These are phyloP conservation scores for Coemansia sp. DNA, from an alignment of 192 early-diverging fungal species.

Conservation along the genomic window DNA sequence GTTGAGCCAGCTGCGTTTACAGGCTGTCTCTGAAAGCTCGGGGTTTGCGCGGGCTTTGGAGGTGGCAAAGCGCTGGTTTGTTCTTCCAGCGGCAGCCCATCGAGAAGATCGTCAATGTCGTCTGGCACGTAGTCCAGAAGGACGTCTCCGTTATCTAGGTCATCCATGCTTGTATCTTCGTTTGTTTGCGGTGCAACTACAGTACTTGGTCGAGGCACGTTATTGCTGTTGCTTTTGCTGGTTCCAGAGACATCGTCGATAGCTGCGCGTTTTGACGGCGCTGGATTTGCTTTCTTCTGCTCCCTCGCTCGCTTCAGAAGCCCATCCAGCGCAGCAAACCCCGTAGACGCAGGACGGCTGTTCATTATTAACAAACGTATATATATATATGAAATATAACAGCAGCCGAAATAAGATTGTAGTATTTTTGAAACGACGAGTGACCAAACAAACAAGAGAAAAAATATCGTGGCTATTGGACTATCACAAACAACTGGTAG, in stretches of 20 bases:
- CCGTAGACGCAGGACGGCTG: not conserved
- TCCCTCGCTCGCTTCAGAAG: not conserved
- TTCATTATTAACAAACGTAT: not conserved
- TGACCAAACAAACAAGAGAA: no score
- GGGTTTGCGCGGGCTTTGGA: not conserved
- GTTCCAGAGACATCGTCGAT: not conserved
- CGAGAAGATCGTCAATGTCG: constrained; percentile 1
- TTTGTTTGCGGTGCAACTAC: not conserved
- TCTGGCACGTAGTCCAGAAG: not conserved
- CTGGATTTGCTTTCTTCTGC: constrained; percentile 8
- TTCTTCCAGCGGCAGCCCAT: not conserved
- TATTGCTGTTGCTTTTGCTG: not conserved
- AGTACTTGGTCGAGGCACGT: not conserved
- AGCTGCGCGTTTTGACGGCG: not conserved
- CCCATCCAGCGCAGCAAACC: constrained; percentile 8
- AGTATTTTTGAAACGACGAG: no score
- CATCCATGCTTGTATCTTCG: not conserved
- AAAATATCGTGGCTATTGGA: no score
- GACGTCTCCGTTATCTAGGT: not conserved
- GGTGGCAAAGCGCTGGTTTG: not conserved
- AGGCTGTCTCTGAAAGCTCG: not conserved
- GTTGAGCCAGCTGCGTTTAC: no score
- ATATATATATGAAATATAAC: not conserved
- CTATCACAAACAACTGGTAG: no score
- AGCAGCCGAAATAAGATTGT: no score